Base-by-base conservation (phyloP, 805 yeast species). In the Myxozyma lipomycoides region DNA sequence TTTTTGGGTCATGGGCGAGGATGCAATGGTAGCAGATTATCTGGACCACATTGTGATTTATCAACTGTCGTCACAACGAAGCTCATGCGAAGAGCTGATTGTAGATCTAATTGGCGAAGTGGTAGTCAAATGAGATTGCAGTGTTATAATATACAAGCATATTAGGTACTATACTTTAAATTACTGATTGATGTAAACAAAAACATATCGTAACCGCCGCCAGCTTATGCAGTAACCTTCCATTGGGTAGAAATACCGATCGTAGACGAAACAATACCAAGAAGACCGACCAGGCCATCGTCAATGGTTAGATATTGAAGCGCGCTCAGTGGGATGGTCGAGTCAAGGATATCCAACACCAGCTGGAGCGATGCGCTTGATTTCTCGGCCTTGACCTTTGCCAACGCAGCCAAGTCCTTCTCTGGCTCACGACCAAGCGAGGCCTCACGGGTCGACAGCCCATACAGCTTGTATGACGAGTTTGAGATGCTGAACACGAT, bases 271-370 rank as follows among this genome's bases (percentile, higher is more conserved):
- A 86, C 70, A 23, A 84, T 76, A 65, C 98, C 98, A 35, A 93
- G 88, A 51, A 82, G 70, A 34, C 95, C 96, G 45, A 88, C 78
- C 38, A 82, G 75, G 44, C 95, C 93, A 61, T 90, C 96, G 65
- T 81, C 79, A 61, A 80, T 72, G 60, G 74, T 73, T 61, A 84
- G 71, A 68, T 73, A 70, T 50, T 77, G 74, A 67, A 86, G 76
- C 47, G 81, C 78, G 67, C 84, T 81, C 64, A 83, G 71, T 10
- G 93, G 95, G 62, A 90, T 83, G 56, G 84, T 74, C 56, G 78
- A 65, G 69, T 90, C 97, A 55, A 84, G 75, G 9, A 77, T 66
- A 65, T 88, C 91, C 86, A 91, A 86, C 25, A 83, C 68, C 53
- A 87, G 70, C 69, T 81, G 86, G 62, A 83, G 76, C 60, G 75